Conservation (phyloP, 2,329 filamentous ascomycete genomes). For the Fusarium sp. region DNA sequence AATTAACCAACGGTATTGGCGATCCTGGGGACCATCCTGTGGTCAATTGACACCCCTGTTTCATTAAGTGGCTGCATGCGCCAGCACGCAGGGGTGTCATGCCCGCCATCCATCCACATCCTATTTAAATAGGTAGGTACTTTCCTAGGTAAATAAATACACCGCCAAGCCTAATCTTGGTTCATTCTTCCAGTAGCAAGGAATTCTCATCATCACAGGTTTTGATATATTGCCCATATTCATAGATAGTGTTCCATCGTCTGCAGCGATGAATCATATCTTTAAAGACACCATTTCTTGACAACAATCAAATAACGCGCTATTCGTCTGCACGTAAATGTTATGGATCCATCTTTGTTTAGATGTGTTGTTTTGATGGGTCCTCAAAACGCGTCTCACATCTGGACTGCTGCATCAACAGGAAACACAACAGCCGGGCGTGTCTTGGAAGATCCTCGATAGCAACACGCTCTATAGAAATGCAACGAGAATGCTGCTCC, state of each 20-base stretch:
- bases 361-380: constrained; percentile 41
- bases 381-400: constrained; percentile 35
- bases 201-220: constrained; percentile 6
- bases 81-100: constrained; percentile 49
- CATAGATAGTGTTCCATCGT: constrained; percentile 28
- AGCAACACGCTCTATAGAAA: constrained; percentile 9
- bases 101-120: constrained; percentile 45
- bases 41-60: constrained; percentile 48
- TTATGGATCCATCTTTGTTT: constrained; percentile 33
- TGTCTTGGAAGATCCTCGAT: constrained; percentile 27
- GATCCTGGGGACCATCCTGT: constrained; percentile 43
- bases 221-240: constrained; percentile 34
- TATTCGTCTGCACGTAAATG: constrained; percentile 16
- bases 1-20: constrained; percentile 45
- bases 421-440: constrained; percentile 34
- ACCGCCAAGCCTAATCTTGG: constrained; percentile 47
- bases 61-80: constrained; percentile 52
- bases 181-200: constrained; percentile 39
- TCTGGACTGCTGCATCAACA: constrained; percentile 36
- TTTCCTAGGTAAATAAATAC: constrained; percentile 36
- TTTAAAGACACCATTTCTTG: not conserved
- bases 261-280: not conserved
- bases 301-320: not conserved
- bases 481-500: not conserved
- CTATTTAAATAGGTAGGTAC: constrained; percentile 44